phyloP scores from a whole-genome alignment of 2,329 filamentous ascomycete genomes.

The Colletotrichum euphorbiae region DNA sequence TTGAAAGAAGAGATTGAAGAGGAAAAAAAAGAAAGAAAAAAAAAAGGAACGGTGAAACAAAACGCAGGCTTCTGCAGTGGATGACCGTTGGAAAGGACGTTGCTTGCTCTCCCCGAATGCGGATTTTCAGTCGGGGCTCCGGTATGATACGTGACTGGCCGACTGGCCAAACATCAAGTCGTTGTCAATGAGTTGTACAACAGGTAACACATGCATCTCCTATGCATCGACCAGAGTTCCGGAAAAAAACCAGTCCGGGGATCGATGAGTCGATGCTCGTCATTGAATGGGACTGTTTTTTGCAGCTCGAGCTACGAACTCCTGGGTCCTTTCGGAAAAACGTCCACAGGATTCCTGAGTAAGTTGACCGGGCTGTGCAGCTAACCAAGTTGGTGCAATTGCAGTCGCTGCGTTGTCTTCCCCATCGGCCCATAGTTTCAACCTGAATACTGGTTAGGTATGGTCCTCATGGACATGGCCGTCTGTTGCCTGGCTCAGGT shows the following conservation, averaged over 20 bases:
- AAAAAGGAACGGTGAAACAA: no score
- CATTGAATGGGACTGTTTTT: conserved; percentile 1
- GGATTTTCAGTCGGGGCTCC: no score
- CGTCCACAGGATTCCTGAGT: conserved; percentile 16
- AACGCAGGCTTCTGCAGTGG: no score
- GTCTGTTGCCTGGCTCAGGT: conserved; percentile 22
- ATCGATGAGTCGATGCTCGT: conserved; percentile 24
- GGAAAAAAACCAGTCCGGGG: neutral
- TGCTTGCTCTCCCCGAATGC: no score
- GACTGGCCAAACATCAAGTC: no score
- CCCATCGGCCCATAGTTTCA: conserved; percentile 34
- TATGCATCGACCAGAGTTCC: neutral
- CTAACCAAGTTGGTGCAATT: conserved; percentile 10
- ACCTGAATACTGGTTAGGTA: conserved; percentile 24
- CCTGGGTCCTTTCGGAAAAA: conserved; percentile 6
- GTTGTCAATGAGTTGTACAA: neutral
- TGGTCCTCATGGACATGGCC: conserved; percentile 9
- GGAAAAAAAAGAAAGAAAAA: no score
- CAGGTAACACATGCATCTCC: neutral
- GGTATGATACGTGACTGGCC: no score
- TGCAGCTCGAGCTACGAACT: neutral
- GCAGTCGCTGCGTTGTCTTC: conserved; percentile 28
- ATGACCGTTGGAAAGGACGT: no score
- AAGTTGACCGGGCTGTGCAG: conserved; percentile 3
- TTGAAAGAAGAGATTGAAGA: no score